These are phyloP conservation scores for Colletotrichum plurivorum DNA, from an alignment of 2,329 filamentous ascomycete species.

Conservation along the genomic window DNA sequence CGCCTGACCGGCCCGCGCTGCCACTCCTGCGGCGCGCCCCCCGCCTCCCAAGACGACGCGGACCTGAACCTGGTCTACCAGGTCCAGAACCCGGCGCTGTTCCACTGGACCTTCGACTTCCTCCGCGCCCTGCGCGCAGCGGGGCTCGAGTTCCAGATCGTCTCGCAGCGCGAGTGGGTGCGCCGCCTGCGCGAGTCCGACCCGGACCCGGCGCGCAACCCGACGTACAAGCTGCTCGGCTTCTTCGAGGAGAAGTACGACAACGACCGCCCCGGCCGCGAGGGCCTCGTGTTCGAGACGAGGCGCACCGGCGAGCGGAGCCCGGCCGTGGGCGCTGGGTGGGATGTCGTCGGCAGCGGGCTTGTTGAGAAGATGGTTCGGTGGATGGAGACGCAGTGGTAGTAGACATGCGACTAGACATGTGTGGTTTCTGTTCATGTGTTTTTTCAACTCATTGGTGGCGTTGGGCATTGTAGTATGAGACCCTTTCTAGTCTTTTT, in stretches of 20 bases:
- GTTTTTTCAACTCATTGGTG: background rate
- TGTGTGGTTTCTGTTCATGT: background rate
- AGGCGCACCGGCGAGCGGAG: conserved; percentile 50
- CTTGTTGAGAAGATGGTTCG: conserved; percentile 54
- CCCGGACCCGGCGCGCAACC: conserved; percentile 63
- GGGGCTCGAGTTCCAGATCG: conserved; percentile 59
- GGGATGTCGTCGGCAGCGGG: conserved; percentile 54
- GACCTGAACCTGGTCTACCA: conserved; percentile 59
- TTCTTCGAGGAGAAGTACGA: conserved; percentile 68
- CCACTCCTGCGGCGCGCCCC: conserved; percentile 48
- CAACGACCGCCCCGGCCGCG: conserved; percentile 54
- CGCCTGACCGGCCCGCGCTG: conserved; percentile 43
- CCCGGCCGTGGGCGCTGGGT: conserved; percentile 50
- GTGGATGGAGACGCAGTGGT: conserved; percentile 48
- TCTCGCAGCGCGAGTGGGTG: conserved; percentile 62
- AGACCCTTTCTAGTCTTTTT: background rate
- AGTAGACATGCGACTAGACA: background rate
- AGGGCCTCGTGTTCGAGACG: conserved; percentile 56
- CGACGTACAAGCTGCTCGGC: conserved; percentile 65
- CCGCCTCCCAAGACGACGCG: conserved; percentile 25
- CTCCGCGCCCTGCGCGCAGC: conserved; percentile 63
- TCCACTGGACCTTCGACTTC: conserved; percentile 67
- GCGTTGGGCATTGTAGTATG: conserved; percentile 13
- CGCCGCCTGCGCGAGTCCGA: conserved; percentile 59
- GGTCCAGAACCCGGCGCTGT: conserved; percentile 63